Conservation (phyloP, 179 eudicot species). For the Beta corolliflora region DNA sequence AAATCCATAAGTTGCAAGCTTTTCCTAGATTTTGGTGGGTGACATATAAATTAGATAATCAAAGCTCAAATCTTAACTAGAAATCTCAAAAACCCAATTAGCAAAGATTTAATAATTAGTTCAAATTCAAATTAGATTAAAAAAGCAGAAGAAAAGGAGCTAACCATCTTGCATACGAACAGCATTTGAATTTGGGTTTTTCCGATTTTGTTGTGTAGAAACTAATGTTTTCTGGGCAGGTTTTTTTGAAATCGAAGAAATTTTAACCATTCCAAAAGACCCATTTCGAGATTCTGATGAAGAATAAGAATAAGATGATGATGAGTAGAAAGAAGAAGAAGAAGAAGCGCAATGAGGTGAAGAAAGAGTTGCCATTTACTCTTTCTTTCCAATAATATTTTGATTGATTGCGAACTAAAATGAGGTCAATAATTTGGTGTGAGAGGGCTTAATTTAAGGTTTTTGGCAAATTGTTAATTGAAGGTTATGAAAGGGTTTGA, state of each 20-base stretch:
- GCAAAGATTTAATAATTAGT: neutral
- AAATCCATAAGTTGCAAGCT: neutral
- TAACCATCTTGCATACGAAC: conserved; percentile 69
- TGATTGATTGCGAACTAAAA: neutral
- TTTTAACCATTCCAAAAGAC: conserved; percentile 26
- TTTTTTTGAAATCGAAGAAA: conserved; percentile 33
- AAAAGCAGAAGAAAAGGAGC: conserved; percentile 15
- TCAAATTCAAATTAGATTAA: neutral
- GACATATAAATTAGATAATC: neutral
- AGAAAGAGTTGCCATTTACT: conserved; percentile 52
- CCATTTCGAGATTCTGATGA: conserved; percentile 44
- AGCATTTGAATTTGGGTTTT: conserved; percentile 34
- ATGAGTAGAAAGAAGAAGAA: conserved; percentile 30
- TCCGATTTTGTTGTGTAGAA: conserved; percentile 27
- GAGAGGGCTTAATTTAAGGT: neutral
- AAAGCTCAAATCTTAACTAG: neutral
- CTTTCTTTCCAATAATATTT: too few species aligned
- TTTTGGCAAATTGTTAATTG: conserved; percentile 5
- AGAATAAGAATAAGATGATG: conserved; percentile 32
- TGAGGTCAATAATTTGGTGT: conserved; percentile 1
- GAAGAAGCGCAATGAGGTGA: conserved; percentile 38
- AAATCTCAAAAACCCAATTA: neutral
- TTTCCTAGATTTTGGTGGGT: neutral
- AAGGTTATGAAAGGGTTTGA: neutral
- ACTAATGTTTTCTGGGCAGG: conserved; percentile 27